Evolutionary conservation across 2,329 filamentous ascomycete genomes (phyloP), one percentile per base, ranked within the genome.

Genomic region (Alternaria viburni): DNA sequence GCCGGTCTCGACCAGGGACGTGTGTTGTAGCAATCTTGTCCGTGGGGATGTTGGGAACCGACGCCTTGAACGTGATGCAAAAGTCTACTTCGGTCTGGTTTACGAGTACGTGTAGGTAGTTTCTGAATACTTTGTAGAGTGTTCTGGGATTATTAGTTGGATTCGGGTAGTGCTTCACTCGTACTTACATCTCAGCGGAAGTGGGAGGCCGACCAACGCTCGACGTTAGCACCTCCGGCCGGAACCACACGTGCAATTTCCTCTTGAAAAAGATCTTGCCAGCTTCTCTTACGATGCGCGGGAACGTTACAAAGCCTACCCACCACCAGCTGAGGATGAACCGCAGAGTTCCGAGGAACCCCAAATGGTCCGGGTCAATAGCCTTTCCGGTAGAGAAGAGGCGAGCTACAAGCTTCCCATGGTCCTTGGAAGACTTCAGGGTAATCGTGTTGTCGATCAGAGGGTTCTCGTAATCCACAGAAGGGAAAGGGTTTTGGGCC

Each of bases 261-360:
- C 82, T 82, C 25, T 77, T 75, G 74, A 89, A 87, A 74, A 87
- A 89, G 6, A 92, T 81, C 13, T 77, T 80, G 3, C 74, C 81
- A 1, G 89, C 90, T 77, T 93, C 85, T 58, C 84, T 85, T 19
- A 89, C 74, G 50, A 91, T 91, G 25, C 90, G 84, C 2, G 89
- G 89, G 66, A 90, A 88, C 0, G 89, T 91, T 23, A 86, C 80
- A 26, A 92, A 83, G 2, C 88, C 89, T 10, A 91, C 86, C 89
- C 89, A 91, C 83, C 86, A 89, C 89, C 90, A 92, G 2, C 75
- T 72, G 3, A 75, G 61, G 4, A 90, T 66, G 64, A 91, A 89
- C 4, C 46, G 68, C 0, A 80, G 19, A 59, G 83, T 87, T 6
- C 83, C 78, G 41, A 77, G 58, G 0, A 75, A n/a, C 1, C 76